A percentile compares a stretch with the other conserved stretches of the same genome.
Conservation (phyloP, 805 yeast genomes). For the Schwanniomyces pseudopolymorphus region DNA sequence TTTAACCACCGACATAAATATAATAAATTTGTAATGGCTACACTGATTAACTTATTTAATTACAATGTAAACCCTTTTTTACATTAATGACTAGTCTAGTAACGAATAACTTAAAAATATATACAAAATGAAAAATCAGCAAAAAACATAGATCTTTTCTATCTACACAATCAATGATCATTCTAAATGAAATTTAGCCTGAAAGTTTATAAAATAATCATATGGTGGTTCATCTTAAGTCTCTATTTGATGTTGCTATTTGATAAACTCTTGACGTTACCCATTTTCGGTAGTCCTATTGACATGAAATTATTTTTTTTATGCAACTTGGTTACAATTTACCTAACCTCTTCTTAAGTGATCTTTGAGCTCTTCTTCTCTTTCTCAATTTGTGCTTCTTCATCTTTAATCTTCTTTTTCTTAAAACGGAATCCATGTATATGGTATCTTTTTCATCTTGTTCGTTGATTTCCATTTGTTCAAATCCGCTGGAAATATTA, state of each 20-base stretch:
- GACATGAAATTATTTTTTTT: neutral
- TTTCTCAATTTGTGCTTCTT: slow-evolving; percentile 95
- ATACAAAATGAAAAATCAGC: neutral
- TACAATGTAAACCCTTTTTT: neutral
- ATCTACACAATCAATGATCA: neutral
- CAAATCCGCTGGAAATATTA: neutral
- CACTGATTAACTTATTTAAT: neutral
- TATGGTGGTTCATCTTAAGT: neutral
- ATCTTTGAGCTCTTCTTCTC: slow-evolving; percentile 92
- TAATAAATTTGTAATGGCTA: neutral
- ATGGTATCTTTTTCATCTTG: slow-evolving; percentile 29
- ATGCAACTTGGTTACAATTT: slow-evolving; percentile 24
- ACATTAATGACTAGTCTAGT: neutral
- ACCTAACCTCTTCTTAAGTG: slow-evolving; percentile 70
- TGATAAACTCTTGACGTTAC: neutral
- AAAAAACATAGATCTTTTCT: neutral
- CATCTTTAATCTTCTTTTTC: slow-evolving; percentile 92
- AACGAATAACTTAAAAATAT: neutral
- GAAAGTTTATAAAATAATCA: neutral
- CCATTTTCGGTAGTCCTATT: neutral
- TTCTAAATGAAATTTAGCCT: neutral
- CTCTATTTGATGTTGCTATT: neutral
- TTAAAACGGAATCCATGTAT: slow-evolving; percentile 65
- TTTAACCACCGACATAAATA: neutral
- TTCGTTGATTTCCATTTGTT: neutral